Base-by-base conservation (phyloP, 352 stramenopile species). In the Thraustotheca clavata region DNA sequence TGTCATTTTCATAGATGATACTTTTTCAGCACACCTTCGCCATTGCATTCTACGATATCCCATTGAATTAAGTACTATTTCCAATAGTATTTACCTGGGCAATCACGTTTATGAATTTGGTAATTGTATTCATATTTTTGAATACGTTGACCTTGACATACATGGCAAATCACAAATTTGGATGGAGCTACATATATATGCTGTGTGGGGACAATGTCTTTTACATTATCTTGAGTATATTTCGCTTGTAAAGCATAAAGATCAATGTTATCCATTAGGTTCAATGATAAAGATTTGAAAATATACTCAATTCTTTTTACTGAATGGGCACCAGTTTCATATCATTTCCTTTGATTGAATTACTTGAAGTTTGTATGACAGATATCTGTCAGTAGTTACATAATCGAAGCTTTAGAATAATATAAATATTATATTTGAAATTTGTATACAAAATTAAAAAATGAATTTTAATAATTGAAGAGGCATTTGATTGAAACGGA, bases 61-160 rank as follows among this genome's bases (percentile, higher is more conserved):
- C 12, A 12, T 26, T n/a, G n/a, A 20, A 62, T 60, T n/a, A 46
- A 26, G 16, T 16, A 22, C 22, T 11, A n/a, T 9, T 14, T 3
- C 50, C 32, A 27, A 18, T 39, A 27, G 5, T 48, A 7, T 26
- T n/a, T 54, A 65, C 59, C 62, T 26, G 68, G 71, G 63, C 80
- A 89, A 26, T 72, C 84, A 16, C 59, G 75, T 18, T 89, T 78
- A 4, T 86, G 62, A 22, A 83, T 67, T 74, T 87, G 76, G 66
- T 49, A 67, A 59, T 73, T 71, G 70, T 89, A 87, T 22, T 59
- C 6, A 18, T 83, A 49, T 48, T 86, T 86, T 47, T 84, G 76
- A 33, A 84, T 72, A 16, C 78, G 76, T 36, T 86, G 78, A 43
- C 78, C 80, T 22, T 79, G 70, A 35, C 80, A 89, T n/a, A 48